phyloP scores from a whole-genome alignment of 495 filamentous ascomycete species.

The Tuber melanosporum region DNA sequence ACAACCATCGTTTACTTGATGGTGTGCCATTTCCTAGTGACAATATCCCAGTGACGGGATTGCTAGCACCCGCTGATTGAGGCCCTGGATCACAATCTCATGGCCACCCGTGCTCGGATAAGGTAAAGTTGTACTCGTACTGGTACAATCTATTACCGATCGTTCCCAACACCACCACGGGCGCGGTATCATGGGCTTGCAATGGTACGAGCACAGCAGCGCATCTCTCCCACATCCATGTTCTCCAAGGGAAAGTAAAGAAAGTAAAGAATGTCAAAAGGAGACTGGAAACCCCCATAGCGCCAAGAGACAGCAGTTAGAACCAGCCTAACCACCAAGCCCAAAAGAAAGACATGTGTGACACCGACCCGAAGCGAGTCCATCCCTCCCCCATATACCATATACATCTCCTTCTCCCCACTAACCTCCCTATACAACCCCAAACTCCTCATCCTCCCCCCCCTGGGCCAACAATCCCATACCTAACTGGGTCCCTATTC shows the following conservation, averaged over 20 bases:
- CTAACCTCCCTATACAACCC: not conserved
- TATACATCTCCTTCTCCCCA: not conserved
- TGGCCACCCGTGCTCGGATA: not conserved
- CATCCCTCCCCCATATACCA: not conserved
- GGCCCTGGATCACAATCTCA: not conserved
- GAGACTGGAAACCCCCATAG: not conserved
- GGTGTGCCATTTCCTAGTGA: not conserved
- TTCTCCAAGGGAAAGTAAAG: not conserved
- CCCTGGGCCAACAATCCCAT: constrained; percentile 21
- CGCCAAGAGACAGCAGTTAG: not conserved
- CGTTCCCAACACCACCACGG: not conserved
- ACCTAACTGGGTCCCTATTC: constrained; percentile 34
- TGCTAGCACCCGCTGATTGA: not conserved
- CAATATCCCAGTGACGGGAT: not conserved
- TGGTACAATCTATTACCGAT: not conserved
- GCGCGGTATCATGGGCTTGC: not conserved
- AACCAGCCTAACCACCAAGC: not conserved
- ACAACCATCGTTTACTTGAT: not conserved
- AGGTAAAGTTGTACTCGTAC: not conserved
- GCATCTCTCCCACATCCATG: not conserved
- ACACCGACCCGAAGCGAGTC: not conserved
- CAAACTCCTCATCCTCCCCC: constrained; percentile 12
- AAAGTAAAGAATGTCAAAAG: not conserved
- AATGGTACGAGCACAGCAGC: not conserved
- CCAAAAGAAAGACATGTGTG: not conserved